phyloP scores from a whole-genome alignment of 345 rosid genomes.

The Euphorbia lathyris region DNA sequence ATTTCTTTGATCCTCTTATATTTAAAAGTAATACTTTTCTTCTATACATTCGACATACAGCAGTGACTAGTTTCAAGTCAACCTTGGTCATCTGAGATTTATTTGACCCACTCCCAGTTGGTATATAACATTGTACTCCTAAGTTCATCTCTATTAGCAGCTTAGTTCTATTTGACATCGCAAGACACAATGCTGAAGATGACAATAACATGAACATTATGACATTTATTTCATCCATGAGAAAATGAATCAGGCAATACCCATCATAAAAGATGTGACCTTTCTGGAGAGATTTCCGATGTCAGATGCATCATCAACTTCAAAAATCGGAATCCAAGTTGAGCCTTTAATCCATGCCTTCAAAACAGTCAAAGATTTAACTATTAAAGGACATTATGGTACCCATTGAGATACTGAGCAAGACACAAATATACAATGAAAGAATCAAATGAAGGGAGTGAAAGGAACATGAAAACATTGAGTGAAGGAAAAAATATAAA shows the following conservation, averaged over 20 bases:
- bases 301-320: constrained; percentile 51
- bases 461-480: not conserved
- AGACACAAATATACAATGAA: not conserved
- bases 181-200: not conserved
- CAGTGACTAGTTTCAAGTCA: constrained; percentile 6
- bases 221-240: not conserved
- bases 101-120: not conserved
- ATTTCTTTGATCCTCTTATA: not conserved
- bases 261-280: constrained; percentile 72
- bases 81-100: not conserved
- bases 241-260: constrained; percentile 35
- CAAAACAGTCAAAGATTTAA: constrained; percentile 16
- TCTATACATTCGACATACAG: not conserved
- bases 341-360: constrained; percentile 95
- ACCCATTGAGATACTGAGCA: not conserved
- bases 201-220: not conserved
- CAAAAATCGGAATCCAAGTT: constrained; percentile 79
- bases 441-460: not conserved
- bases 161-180: constrained; percentile 1
- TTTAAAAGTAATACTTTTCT: not conserved
- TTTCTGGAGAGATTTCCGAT: constrained; percentile 65
- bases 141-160: not conserved
- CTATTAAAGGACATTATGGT: not conserved
- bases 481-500: not conserved
- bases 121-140: not conserved